These are phyloP conservation scores for Phialocephala subalpina DNA, from an alignment of 2,329 filamentous ascomycete genomes.

Conservation along the genomic window DNA sequence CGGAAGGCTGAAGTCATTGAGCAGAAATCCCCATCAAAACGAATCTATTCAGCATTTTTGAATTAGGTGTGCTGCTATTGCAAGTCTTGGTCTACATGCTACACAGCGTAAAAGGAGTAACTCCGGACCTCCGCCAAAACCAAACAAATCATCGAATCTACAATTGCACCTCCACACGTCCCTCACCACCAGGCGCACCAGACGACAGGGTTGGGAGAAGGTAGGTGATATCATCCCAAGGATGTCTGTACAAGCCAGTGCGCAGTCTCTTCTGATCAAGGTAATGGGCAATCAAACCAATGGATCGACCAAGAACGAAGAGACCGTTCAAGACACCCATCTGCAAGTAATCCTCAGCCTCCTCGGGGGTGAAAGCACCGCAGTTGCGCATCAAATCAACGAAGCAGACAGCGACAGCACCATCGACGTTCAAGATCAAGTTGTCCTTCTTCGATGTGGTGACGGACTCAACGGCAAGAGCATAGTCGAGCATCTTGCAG, in stretches of 20 bases:
- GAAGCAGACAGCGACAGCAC: slow-evolving; percentile 98
- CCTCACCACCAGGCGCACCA: slow-evolving; percentile 77
- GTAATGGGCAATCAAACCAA: slow-evolving; percentile 99
- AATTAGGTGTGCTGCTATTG: slow-evolving; percentile 31
- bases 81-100: slow-evolving; percentile 36
- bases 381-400: slow-evolving; percentile 98
- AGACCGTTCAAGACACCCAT: slow-evolving; percentile 99
- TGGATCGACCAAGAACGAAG: slow-evolving; percentile 95
- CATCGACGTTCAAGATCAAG: slow-evolving; percentile 98
- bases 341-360: slow-evolving; percentile 97
- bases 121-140: slow-evolving; percentile 28
- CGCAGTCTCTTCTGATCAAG: slow-evolving; percentile 99
- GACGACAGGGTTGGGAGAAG: slow-evolving; percentile 83
- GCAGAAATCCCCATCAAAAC: not conserved
- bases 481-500: slow-evolving; percentile 99
- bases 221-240: slow-evolving; percentile 98
- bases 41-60: slow-evolving; percentile 15
- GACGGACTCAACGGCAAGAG: slow-evolving; percentile 95
- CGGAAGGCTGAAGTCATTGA: too few species aligned
- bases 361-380: slow-evolving; percentile 93
- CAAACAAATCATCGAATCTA: slow-evolving; percentile 35
- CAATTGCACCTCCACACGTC: slow-evolving; percentile 88
- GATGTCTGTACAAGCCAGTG: slow-evolving; percentile 98
- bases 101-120: slow-evolving; percentile 30
- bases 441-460: slow-evolving; percentile 99